Percentiles rank a stretch among this genome's conserved stretches.
Conservation (phyloP, 768 basidiomycete genomes). For the Butyriboletus loyo region DNA sequence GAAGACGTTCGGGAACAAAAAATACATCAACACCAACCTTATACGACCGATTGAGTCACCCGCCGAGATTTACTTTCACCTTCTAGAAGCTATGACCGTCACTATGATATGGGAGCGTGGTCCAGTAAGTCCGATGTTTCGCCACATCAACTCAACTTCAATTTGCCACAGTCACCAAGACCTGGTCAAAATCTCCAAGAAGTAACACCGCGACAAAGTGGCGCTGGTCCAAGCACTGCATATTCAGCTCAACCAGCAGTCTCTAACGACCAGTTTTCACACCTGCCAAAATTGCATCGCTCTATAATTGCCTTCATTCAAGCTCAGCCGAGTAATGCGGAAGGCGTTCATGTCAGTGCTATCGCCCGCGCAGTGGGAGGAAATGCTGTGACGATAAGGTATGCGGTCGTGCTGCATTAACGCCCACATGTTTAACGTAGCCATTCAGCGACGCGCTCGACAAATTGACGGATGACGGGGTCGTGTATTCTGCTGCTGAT, state of each 20-base stretch:
- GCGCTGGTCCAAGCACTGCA: conserved; percentile 33
- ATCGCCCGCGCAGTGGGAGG: conserved; percentile 66
- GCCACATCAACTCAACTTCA: background rate
- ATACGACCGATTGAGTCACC: conserved; percentile 67
- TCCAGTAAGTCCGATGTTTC: conserved; percentile 43
- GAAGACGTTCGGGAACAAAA: conserved; percentile 77
- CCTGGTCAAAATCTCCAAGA: conserved; percentile 28
- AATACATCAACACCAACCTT: conserved; percentile 76
- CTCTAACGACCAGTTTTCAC: conserved; percentile 45
- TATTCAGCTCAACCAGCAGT: conserved; percentile 40
- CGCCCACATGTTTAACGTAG: background rate
- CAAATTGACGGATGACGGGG: conserved; percentile 73
- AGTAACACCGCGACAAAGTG: conserved; percentile 5
- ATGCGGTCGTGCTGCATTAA: conserved; percentile 6
- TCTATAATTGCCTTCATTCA: conserved; percentile 66
- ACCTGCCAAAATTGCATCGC: conserved; percentile 58
- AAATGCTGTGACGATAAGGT: conserved; percentile 65
- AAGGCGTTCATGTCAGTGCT: conserved; percentile 72
- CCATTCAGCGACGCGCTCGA: conserved; percentile 67
- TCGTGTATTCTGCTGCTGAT: conserved; percentile 76
- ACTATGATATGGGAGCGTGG: conserved; percentile 66
- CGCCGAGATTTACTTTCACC: conserved; percentile 81
- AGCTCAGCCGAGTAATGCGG: conserved; percentile 42
- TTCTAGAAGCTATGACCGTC: conserved; percentile 70
- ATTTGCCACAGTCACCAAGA: conserved; percentile 30